Evolutionary conservation across 257 asterid genomes (phyloP), one percentile per base, ranked within the genome.

Genomic region (Solanum dulcamara): DNA sequence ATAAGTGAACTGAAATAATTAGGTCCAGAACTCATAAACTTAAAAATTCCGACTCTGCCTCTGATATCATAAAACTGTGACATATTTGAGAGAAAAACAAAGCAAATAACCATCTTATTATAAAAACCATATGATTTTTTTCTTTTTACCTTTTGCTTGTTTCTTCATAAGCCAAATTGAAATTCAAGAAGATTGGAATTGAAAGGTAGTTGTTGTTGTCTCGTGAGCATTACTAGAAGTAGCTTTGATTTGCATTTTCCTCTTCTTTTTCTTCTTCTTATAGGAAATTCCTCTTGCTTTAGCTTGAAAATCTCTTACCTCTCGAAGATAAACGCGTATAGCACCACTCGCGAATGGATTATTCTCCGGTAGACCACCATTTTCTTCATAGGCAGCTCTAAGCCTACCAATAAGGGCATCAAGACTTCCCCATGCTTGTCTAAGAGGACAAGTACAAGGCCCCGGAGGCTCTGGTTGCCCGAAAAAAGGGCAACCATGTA

Each of bases 391-490:
- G 62, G 85, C 85, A 6, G 85, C 85, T 30, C 85, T 66, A 20
- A 83, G 85, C 24, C 85, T 30, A 32, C 85, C 85, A 50, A 83
- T 83, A 46, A 83, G 85, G 2, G 85, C 85, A 22, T 83, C 85
- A 20, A 83, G 80, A 35, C 85, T 83, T 3, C 85, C 85, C 85
- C 85, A 83, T 28, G 85, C 85, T 62, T 83, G 85, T 42, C 85
- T 42, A 44, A 83, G 79, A 14, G 85, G 85, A 48, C 85, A 83
- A 46, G 85, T 62, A 68, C 85, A 83, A 5, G 85, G 80, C 0
- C 80, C 85, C 11, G 85, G 57, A 20, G 85, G 85, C 13, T 83
- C 85, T 30, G 80, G 85, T 42, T 83, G 79, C 10, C 85, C 85
- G n/a, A 83, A 83, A 68, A 62, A 83, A 44, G 74, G 60, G 80